These are phyloP conservation scores for Amanita jacksonii DNA, from an alignment of 768 basidiomycete species.

Conservation along the genomic window DNA sequence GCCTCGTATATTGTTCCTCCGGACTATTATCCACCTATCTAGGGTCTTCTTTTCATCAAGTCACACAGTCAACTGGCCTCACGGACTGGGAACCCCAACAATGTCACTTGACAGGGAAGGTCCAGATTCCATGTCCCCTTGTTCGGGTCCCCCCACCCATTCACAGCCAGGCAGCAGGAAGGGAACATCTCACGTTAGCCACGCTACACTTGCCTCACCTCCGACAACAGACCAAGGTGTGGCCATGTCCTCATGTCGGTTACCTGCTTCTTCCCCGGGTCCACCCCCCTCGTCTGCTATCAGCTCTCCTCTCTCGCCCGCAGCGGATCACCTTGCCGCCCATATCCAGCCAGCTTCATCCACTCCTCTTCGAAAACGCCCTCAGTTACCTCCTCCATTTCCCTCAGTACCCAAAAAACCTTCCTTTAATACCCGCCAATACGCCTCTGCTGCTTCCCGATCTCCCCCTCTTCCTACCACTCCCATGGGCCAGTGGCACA, in stretches of 20 bases:
- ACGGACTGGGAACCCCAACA: not conserved
- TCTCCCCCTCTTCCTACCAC: constrained; percentile 18
- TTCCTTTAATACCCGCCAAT: constrained; percentile 4
- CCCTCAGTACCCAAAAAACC: constrained; percentile 2
- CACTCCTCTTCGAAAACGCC: not conserved
- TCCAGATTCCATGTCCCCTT: not conserved
- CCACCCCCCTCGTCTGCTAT: constrained; percentile 1
- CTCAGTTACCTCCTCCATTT: not conserved
- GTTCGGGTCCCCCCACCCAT: not conserved
- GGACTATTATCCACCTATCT: too few relatives aligned
- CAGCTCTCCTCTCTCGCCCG: not conserved
- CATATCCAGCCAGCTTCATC: not conserved
- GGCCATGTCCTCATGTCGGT: constrained; percentile 1
- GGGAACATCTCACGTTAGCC: constrained; percentile 3
- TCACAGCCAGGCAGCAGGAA: constrained; percentile 1
- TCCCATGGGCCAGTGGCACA: constrained; percentile 20
- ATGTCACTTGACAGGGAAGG: not conserved
- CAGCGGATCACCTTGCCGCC: not conserved
- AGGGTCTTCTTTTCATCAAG: too few relatives aligned
- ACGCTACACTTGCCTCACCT: constrained; percentile 4
- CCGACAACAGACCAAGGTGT: constrained; percentile 1
- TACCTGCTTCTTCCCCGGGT: not conserved
- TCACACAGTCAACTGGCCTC: not conserved
- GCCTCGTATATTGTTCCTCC: too few relatives aligned
- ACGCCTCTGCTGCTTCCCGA: constrained; percentile 13